Conservation (phyloP, 768 basidiomycete genomes). For the Tylopilus sp. region DNA sequence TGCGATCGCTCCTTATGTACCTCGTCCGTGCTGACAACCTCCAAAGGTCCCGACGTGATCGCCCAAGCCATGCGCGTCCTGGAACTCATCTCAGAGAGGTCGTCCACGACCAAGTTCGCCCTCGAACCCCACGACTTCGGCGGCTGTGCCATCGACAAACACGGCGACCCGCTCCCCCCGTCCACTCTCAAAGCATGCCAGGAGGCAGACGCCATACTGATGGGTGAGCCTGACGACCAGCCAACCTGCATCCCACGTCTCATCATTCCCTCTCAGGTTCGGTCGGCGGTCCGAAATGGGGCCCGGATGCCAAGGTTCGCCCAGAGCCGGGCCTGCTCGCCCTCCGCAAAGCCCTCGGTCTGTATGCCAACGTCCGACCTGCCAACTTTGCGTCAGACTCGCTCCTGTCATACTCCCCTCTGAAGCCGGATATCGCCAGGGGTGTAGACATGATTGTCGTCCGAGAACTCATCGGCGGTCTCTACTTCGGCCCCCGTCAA, state of each 20-base stretch:
- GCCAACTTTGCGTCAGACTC: constrained; percentile 93
- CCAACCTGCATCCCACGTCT: not conserved
- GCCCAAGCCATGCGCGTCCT: constrained; percentile 83
- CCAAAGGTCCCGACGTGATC: constrained; percentile 84
- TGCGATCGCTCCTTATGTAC: constrained; percentile 29
- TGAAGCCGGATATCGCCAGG: constrained; percentile 76
- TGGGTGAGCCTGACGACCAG: constrained; percentile 61
- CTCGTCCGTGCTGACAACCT: not conserved
- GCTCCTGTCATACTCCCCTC: constrained; percentile 81
- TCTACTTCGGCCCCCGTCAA: constrained; percentile 92
- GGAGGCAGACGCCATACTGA: constrained; percentile 90
- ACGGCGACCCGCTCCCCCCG: constrained; percentile 81
- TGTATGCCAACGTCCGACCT: constrained; percentile 98
- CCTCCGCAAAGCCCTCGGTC: constrained; percentile 87
- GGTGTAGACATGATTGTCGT: constrained; percentile 92
- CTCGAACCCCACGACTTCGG: constrained; percentile 83
- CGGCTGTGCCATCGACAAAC: constrained; percentile 86
- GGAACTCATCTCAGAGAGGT: constrained; percentile 60
- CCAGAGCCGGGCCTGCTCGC: constrained; percentile 89
- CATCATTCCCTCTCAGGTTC: constrained; percentile 62
- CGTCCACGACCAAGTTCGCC: constrained; percentile 63
- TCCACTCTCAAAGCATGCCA: constrained; percentile 86
- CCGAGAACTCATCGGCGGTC: constrained; percentile 93
- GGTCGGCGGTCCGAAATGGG: constrained; percentile 99
- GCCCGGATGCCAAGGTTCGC: constrained; percentile 79